Percentiles rank a stretch among this genome's conserved stretches.
Conservation (phyloP, 805 yeast genomes). For the Saccharomycopsis fermentans region DNA sequence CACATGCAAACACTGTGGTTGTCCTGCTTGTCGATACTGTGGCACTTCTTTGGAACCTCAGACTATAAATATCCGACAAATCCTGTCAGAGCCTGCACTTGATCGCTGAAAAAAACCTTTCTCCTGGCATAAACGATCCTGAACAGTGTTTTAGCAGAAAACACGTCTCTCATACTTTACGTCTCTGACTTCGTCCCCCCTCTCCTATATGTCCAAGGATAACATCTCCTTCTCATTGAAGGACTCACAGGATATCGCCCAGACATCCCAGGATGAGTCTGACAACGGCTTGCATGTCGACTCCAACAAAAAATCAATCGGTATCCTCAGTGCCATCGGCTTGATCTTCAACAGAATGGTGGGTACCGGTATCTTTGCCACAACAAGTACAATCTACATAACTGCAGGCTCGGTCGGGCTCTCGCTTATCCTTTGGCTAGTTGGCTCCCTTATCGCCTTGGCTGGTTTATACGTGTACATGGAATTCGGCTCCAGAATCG, state of each 20-base stretch:
- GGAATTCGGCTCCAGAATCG: conserved; percentile 72
- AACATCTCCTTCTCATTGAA: neutral
- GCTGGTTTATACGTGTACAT: conserved; percentile 60
- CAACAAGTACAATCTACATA: conserved; percentile 47
- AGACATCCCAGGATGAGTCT: neutral
- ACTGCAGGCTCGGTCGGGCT: conserved; percentile 64
- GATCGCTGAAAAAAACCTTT: too few species aligned
- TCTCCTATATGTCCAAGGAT: conserved; percentile 1
- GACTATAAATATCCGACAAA: too few species aligned
- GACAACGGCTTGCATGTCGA: conserved; percentile 4
- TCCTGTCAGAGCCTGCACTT: too few species aligned
- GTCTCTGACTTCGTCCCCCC: too few species aligned
- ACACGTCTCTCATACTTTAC: too few species aligned
- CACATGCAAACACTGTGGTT: too few species aligned
- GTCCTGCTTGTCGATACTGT: too few species aligned
- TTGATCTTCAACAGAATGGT: conserved; percentile 58
- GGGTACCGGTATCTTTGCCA: conserved; percentile 70
- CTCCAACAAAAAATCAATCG: conserved; percentile 33
- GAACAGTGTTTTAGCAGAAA: too few species aligned
- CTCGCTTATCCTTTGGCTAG: conserved; percentile 61
- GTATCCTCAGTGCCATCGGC: conserved; percentile 51
- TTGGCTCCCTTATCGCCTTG: conserved; percentile 60
- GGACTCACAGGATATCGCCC: neutral
- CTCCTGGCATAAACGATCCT: too few species aligned
- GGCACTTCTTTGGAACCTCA: too few species aligned